Percentiles rank a stretch among this genome's conserved stretches.
Conservation (phyloP, 106 monocot genomes). For the Dendrobium nobile region DNA sequence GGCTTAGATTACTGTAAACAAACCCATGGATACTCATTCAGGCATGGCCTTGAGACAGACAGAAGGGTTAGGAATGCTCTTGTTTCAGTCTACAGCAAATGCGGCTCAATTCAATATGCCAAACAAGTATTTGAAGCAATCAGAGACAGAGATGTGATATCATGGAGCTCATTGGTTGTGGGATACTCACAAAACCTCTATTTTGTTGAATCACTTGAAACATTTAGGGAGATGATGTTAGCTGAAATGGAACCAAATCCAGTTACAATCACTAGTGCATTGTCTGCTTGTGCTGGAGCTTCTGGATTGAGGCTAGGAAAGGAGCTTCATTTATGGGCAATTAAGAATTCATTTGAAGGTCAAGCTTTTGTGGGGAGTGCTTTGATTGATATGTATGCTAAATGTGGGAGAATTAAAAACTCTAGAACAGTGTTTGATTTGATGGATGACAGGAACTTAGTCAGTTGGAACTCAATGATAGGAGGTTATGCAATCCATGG, state of each 20-base stretch:
- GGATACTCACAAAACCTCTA: constrained; percentile 42
- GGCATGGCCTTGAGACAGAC: constrained; percentile 29
- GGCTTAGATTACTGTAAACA: constrained; percentile 33
- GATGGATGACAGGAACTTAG: constrained; percentile 42
- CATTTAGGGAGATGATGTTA: constrained; percentile 36
- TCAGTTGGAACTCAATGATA: constrained; percentile 58
- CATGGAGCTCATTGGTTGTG: constrained; percentile 64
- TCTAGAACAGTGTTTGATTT: constrained; percentile 46
- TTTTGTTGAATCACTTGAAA: constrained; percentile 31
- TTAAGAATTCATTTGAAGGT: constrained; percentile 26
- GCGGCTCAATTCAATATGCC: constrained; percentile 18
- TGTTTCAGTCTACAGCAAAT: constrained; percentile 44
- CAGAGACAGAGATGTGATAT: constrained; percentile 40
- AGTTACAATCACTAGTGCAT: constrained; percentile 38
- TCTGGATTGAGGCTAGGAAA: constrained; percentile 42
- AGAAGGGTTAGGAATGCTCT: constrained; percentile 55
- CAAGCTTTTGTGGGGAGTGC: constrained; percentile 61
- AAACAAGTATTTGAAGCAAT: constrained; percentile 28
- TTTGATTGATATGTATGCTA: constrained; percentile 64
- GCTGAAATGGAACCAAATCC: constrained; percentile 32
- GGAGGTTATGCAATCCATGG: constrained; percentile 59
- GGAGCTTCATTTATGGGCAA: constrained; percentile 57
- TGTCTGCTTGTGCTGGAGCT: constrained; percentile 41
- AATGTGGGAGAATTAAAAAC: constrained; percentile 36
- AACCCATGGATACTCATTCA: constrained; percentile 45